phyloP scores from a whole-genome alignment of 1,139 yeast species.

The Zygotorulaspora mrakii region DNA sequence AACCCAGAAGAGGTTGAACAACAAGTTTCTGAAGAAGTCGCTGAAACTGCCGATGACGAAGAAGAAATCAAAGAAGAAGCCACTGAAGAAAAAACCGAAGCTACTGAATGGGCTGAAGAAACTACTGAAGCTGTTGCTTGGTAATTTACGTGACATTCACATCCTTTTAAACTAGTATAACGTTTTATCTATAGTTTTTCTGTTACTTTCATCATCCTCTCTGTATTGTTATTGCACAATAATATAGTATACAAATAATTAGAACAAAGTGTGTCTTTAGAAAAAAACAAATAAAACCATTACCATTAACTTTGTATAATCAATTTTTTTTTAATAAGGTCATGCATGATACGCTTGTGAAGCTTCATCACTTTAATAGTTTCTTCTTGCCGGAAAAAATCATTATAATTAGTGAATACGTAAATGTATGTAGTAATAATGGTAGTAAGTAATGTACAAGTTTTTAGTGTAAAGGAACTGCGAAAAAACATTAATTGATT shows the following conservation, averaged over 20 bases:
- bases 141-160: slow-evolving; percentile 29
- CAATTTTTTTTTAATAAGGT: no score
- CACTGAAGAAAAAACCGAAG: slow-evolving; percentile 65
- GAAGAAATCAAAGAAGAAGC: slow-evolving; percentile 52
- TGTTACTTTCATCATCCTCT: slow-evolving; percentile 16
- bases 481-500: no score
- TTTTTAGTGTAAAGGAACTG: no score
- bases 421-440: no score
- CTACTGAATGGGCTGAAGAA: slow-evolving; percentile 75
- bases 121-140: slow-evolving; percentile 47
- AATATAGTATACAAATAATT: slow-evolving; percentile 17
- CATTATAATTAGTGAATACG: no score
- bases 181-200: slow-evolving; percentile 23
- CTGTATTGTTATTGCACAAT: slow-evolving; percentile 20
- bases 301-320: background rate
- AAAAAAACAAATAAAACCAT: background rate
- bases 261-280: slow-evolving; percentile 11
- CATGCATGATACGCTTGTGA: no score
- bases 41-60: slow-evolving; percentile 60
- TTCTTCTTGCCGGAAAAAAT: no score
- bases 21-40: slow-evolving; percentile 63
- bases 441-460: no score
- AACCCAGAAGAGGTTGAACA: slow-evolving; percentile 99
- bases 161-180: slow-evolving; percentile 24
- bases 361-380: no score